phyloP scores from a whole-genome alignment of 2,329 filamentous ascomycete species.

The Huntiella savannae region DNA sequence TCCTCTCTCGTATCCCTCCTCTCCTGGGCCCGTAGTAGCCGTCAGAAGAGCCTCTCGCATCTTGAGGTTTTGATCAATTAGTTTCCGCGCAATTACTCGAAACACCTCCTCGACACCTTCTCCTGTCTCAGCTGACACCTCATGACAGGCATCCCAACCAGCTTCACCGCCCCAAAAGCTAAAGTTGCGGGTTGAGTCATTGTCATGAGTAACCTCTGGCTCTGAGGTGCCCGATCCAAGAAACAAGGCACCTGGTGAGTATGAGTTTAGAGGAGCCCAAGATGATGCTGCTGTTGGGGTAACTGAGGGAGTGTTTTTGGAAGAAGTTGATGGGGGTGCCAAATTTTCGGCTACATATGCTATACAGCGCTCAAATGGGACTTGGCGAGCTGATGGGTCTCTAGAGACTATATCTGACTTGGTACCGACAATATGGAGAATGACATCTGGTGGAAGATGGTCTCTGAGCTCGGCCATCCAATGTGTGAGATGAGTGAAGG shows the following conservation, averaged over 20 bases:
- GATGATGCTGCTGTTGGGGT: slow-evolving; percentile 43
- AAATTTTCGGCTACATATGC: slow-evolving; percentile 88
- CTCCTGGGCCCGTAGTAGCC: slow-evolving; percentile 33
- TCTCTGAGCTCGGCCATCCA: slow-evolving; percentile 74
- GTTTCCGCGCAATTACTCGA: slow-evolving; percentile 43
- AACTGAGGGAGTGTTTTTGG: no score
- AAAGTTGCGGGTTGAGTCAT: slow-evolving; percentile 46
- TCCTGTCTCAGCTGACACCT: slow-evolving; percentile 83
- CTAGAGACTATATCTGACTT: slow-evolving; percentile 79
- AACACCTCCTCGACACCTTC: slow-evolving; percentile 97
- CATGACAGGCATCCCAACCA: slow-evolving; percentile 93
- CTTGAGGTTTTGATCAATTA: slow-evolving; percentile 45
- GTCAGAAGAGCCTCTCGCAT: slow-evolving; percentile 38
- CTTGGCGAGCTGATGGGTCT: slow-evolving; percentile 59
- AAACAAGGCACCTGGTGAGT: slow-evolving; percentile 13
- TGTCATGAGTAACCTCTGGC: slow-evolving; percentile 31
- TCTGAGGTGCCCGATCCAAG: slow-evolving; percentile 10
- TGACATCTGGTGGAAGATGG: slow-evolving; percentile 58
- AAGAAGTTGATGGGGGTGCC: slow-evolving; percentile 44
- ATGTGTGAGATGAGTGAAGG: slow-evolving; percentile 78
- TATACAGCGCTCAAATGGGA: slow-evolving; percentile 89
- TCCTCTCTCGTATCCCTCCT: slow-evolving; percentile 26
- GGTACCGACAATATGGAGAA: slow-evolving; percentile 88
- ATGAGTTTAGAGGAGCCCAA: slow-evolving; percentile 22
- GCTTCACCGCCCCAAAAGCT: slow-evolving; percentile 84